These are phyloP conservation scores for Dittrichia graveolens DNA, from an alignment of 129 eudicot genomes.

Conservation along the genomic window DNA sequence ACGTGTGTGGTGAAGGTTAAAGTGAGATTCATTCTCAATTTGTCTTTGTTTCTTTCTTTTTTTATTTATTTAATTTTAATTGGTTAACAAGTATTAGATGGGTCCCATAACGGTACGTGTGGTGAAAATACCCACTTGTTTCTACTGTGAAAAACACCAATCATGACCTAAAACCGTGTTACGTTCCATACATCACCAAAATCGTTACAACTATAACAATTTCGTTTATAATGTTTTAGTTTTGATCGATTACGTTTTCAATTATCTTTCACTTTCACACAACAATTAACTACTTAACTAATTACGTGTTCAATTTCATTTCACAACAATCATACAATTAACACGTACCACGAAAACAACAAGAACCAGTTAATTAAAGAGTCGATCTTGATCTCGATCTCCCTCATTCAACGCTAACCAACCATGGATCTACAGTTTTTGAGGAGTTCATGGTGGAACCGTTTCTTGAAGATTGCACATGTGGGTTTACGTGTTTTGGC, in stretches of 20 bases:
- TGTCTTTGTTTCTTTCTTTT: no score
- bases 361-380: background rate
- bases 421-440: background rate
- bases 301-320: constrained; percentile 19
- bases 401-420: background rate
- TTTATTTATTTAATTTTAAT: no score
- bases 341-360: background rate
- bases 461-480: constrained; percentile 19
- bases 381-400: constrained; percentile 9
- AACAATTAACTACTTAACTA: background rate
- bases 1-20: no score
- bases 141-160: no score
- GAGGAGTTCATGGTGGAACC: constrained; percentile 12
- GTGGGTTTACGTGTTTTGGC: constrained; percentile 34
- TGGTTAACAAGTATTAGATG: no score
- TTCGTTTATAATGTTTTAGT: constrained; percentile 18
- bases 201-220: constrained; percentile 29
- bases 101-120: no score
- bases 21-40: no score
- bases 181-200: constrained; percentile 31
- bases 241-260: constrained; percentile 22
- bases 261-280: constrained; percentile 13
- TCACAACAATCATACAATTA: background rate
- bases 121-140: no score
- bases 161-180: background rate